Evolutionary conservation across 495 filamentous ascomycete genomes (phyloP), one percentile per base, ranked within the genome.

Genomic region (Rostrohypoxylon terebratum): DNA sequence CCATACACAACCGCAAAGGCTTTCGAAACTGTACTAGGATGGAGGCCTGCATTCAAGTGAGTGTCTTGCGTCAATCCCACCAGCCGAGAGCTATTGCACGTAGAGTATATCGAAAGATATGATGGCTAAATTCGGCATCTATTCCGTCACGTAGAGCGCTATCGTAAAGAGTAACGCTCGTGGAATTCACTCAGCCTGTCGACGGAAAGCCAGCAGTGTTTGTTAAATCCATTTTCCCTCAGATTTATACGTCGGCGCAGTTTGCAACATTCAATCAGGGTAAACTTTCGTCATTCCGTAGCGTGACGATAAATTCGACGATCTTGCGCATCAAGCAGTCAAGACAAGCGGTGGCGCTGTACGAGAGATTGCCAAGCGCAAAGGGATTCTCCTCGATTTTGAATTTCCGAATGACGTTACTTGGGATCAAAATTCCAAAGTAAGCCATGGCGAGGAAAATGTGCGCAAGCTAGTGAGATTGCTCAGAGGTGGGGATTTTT

Each of bases 371-470:
- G 40, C 40, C 9, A 44, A 44, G 40, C 40, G 40, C 4, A 44
- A 44, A 20, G 42, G 42, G 42, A 18, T 18, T 9, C 16, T 45
- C n/a, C 42, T 45, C 9, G 42, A 45, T 20, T 45, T 45, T 16
- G 42, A 45, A 11, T 78, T 70, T 61, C 69, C 74, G 70, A 76
- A 76, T 31, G 73, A 74, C 53, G 70, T 70, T 10, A 73, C 59
- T 20, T 10, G 13, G 1, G 67, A 78, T 25, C 81, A 84, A 62
- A 8, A 68, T 3, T 67, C 81, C 1, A 73, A 84, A 18, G 42
- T 59, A 4, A 53, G 68, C 2, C 84, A 83, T 68, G 83, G 83
- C 0, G 25, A 63, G 7, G 70, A 38, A 11, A 82, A 79, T 50
- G 28, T 80, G 21, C 63, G 45, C 0, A 75, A 62, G 51, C 59